These are phyloP conservation scores for Cyclospora cayetanensis DNA, from an alignment of 169 alveolate species.

Conservation along the genomic window DNA sequence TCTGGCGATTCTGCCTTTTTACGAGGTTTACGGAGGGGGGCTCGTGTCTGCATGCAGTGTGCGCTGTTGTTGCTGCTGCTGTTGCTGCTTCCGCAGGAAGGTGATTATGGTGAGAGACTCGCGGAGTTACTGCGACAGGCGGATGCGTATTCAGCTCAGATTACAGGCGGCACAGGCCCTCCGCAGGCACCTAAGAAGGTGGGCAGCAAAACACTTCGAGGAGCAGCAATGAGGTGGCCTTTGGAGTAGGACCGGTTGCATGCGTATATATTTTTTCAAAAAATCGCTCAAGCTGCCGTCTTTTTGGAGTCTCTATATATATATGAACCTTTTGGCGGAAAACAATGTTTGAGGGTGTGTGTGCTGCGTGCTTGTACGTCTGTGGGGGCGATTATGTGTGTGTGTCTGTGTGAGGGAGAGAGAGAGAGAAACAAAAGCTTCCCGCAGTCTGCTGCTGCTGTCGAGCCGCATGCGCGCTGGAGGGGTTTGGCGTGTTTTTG, in stretches of 20 bases:
- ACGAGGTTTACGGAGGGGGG: no score
- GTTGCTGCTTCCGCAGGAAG: background rate
- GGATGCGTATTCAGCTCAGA: background rate
- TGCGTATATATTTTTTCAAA: background rate
- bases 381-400: background rate
- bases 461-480: background rate
- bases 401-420: background rate
- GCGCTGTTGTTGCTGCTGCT: background rate
- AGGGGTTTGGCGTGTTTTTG: background rate
- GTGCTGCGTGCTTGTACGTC: background rate
- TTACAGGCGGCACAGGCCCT: slow-evolving; percentile 8
- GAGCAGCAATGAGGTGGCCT: no score
- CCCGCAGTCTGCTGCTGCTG: background rate
- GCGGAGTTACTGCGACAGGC: slow-evolving; percentile 13
- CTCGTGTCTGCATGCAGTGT: no score
- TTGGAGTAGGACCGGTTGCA: background rate
- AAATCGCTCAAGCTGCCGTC: background rate
- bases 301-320: background rate
- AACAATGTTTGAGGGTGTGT: no score
- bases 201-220: background rate
- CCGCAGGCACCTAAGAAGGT: no score
- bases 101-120: background rate
- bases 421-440: no score
- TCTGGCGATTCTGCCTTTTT: background rate
- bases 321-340: background rate